A percentile compares a stretch with the other conserved stretches of the same genome.
phyloP scores from a whole-genome alignment of 2,329 filamentous ascomycete genomes.

The Karstenula rhodostoma region DNA sequence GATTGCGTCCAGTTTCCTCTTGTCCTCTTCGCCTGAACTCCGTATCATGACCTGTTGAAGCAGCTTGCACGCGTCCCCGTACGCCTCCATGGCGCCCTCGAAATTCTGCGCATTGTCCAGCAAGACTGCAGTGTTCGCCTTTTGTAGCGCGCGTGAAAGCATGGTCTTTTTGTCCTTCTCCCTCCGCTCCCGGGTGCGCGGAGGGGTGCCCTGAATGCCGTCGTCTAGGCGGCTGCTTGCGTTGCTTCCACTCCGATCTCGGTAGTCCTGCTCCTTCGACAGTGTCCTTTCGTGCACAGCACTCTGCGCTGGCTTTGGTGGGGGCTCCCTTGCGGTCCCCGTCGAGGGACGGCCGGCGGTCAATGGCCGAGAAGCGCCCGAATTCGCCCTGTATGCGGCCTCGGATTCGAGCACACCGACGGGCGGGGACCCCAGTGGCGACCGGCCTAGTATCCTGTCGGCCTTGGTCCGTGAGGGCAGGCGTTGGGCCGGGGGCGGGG shows the following conservation, averaged over 20 bases:
- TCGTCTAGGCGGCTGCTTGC: conserved; percentile 45
- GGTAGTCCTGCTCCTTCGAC: conserved; percentile 32
- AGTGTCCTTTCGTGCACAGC: conserved; percentile 30
- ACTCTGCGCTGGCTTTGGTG: conserved; percentile 33
- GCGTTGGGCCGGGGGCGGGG: conserved; percentile 26
- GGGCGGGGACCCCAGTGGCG: conserved; percentile 47
- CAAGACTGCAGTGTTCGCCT: conserved; percentile 94
- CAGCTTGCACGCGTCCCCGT: conserved; percentile 87
- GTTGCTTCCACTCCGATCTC: conserved; percentile 40
- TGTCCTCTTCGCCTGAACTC: conserved; percentile 85
- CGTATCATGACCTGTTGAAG: conserved; percentile 86
- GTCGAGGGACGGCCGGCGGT: conserved; percentile 35
- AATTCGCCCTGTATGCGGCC: conserved; percentile 36
- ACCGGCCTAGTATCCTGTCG: conserved; percentile 40
- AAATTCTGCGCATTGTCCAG: conserved; percentile 97
- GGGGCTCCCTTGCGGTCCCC: conserved; percentile 28
- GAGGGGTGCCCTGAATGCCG: conserved; percentile 40
- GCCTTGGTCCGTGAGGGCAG: conserved; percentile 42
- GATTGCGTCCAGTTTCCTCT: conserved; percentile 90
- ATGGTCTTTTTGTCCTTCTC: conserved; percentile 81
- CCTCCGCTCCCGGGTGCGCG: conserved; percentile 52
- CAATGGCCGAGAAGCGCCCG: conserved; percentile 23
- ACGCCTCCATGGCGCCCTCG: conserved; percentile 88
- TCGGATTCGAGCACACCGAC: conserved; percentile 40
- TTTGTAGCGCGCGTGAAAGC: conserved; percentile 93